These are phyloP conservation scores for Solanum megistacrolobum DNA, from an alignment of 257 asterid genomes.

Conservation along the genomic window DNA sequence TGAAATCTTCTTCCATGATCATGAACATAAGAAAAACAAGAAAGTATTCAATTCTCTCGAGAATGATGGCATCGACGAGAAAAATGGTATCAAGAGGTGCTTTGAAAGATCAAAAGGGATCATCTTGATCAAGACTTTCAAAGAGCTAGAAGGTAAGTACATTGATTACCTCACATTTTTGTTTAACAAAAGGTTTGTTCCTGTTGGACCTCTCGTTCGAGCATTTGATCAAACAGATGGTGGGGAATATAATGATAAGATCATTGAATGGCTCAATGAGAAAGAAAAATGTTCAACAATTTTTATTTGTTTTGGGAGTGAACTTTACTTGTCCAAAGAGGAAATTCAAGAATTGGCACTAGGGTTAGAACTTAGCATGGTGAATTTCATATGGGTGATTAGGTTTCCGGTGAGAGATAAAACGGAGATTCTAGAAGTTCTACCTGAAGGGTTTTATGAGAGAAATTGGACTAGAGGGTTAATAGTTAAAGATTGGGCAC, in stretches of 20 bases:
- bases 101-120: slow-evolving; percentile 20
- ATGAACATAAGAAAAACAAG: slow-evolving; percentile 8
- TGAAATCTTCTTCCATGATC: slow-evolving; percentile 12
- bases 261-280: slow-evolving; percentile 41
- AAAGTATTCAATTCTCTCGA: not conserved
- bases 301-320: slow-evolving; percentile 54
- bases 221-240: not conserved
- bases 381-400: slow-evolving; percentile 50
- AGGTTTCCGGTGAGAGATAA: slow-evolving; percentile 29
- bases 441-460: slow-evolving; percentile 37
- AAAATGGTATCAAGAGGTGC: slow-evolving; percentile 10
- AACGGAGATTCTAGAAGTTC: not conserved
- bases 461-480: slow-evolving; percentile 33
- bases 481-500: slow-evolving; percentile 48
- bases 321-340: slow-evolving; percentile 36
- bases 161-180: slow-evolving; percentile 19
- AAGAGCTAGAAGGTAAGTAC: slow-evolving; percentile 50
- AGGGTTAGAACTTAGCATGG: slow-evolving; percentile 44
- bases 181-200: slow-evolving; percentile 26
- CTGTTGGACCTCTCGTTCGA: slow-evolving; percentile 43
- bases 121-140: slow-evolving; percentile 33
- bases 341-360: slow-evolving; percentile 43
- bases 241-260: not conserved
- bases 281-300: slow-evolving; percentile 34
- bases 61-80: slow-evolving; percentile 3